Percentiles rank a stretch among this genome's conserved stretches.
phyloP scores from a whole-genome alignment of 2,329 filamentous ascomycete genomes.

The Paecilomyces dactylethromorphus region DNA sequence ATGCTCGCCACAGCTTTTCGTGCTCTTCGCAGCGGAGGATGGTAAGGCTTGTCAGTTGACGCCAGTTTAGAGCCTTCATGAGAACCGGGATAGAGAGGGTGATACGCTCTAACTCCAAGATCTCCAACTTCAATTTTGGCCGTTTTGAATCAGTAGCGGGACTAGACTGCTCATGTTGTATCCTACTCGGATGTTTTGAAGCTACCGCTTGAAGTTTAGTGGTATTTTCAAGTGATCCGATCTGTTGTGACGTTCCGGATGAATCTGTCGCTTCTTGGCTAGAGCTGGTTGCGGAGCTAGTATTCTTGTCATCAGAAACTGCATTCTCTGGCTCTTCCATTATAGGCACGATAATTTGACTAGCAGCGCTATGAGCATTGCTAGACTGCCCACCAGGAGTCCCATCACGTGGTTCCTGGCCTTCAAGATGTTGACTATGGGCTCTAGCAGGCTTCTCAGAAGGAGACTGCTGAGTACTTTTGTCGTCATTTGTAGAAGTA shows the following conservation, averaged over 20 bases:
- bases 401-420: background rate
- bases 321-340: background rate
- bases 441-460: background rate
- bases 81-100: conserved; percentile 67
- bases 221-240: background rate
- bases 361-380: background rate
- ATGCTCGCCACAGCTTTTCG: conserved; percentile 67
- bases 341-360: background rate
- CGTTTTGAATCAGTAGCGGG: conserved; percentile 28
- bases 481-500: background rate
- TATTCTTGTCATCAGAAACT: background rate
- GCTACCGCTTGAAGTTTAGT: background rate
- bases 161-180: background rate
- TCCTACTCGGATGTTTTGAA: background rate
- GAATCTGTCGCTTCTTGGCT: background rate
- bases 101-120: conserved; percentile 68
- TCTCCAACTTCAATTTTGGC: conserved; percentile 60
- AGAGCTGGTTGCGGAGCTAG: background rate
- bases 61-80: conserved; percentile 68
- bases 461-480: background rate
- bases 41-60: conserved; percentile 62
- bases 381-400: background rate
- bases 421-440: background rate
- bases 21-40: conserved; percentile 67
- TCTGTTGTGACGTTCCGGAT: background rate